Evolutionary conservation across 805 yeast genomes (phyloP), one percentile per base, ranked within the genome.

Genomic region (Lipomyces spencermartinsiae): DNA sequence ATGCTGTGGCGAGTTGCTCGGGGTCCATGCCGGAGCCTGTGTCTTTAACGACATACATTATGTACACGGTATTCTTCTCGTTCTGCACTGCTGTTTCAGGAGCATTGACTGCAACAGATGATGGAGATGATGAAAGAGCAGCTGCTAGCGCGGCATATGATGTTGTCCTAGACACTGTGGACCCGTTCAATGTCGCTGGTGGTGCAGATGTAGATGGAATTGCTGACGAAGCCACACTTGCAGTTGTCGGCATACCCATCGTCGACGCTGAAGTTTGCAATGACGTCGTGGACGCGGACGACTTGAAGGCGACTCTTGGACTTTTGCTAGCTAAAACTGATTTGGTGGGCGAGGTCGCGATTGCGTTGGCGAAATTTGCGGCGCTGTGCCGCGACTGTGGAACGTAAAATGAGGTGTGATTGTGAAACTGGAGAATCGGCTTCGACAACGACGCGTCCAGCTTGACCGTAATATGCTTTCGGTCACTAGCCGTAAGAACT

Each of bases 1-100:
- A 94, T 0, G 95, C 97, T 69, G 90, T 87, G 56, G 87, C 87
- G 74, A 91, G 97, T 65, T 93, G 79, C 1, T 89, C 87, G 12
- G 89, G 87, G 54, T 91, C 96, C 67, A 94, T 93, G 67, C 99
- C 99, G 0, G 97, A 92, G 5, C 99, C 98, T 0, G 97, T 92
- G 77, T 94, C 99, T 43, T 83, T 83, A 16, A 94, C 97, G 64
- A 87, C 86, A 61, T 93, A 86, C 69, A 88, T 58, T 9, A 73
- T 33, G 54, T 64, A 73, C 25, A 71, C 58, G 12, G 58, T 22
- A 34, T 62, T 63, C 33, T 19, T 53, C 14, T 53, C 56, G 34
- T 53, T 53, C 22, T 49, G 51, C 55, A 25, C 43, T 37, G 57
- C 35, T 14, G 43, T 12, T 7, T 35, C 59, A 8, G 35, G 22